Evolutionary conservation across 2,329 filamentous ascomycete genomes (phyloP), one percentile per base, ranked within the genome.

Genomic region (Pezicula neosporulosa): DNA sequence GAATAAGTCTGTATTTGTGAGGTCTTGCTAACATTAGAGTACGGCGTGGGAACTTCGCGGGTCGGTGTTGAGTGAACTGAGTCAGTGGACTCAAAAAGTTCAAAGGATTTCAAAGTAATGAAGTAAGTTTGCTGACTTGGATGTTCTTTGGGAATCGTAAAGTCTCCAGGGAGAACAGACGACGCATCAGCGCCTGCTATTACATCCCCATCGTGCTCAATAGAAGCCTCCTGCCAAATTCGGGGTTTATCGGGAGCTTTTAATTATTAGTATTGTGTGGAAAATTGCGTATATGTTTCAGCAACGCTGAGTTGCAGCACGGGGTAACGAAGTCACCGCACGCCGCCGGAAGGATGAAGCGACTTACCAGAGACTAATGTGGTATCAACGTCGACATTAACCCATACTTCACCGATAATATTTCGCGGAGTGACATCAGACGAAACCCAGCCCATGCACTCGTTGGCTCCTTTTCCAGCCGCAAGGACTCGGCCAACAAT

Each of bases 381-480:
- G 47, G 80, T 72, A 47, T 81, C 75, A 13, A 77, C 76, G 19
- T 81, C 76, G 44, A 86, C 74, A 51, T 81, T 77, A 16, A 84
- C 66, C 80, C 82, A 85, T 9, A 81, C 80, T 44, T 83, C 77
- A 6, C 67, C 68, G 6, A 30, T 9, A 15, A 77, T 60, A 0
- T 74, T 77, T 12, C 71, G 64, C 0, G 83, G 83, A 2, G 76
- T 61, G 16, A 86, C 73, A 48, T 83, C 78, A 28, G 78, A 83
- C 10, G 82, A 85, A 48, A 87, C 73, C 84, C 84, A 86, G 47
- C 83, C 83, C 81, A 87, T 82, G 62, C 83, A 83, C 62, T 87
- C 83, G 0, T 77, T 77, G 15, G 82, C 78, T 3, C 82, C 82
- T 48, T 77, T 77, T 7, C 81, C 79, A 27, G 82, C 83, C 28